phyloP scores from a whole-genome alignment of 768 basidiomycete species.

The Tubosaeta brunneosetosa region DNA sequence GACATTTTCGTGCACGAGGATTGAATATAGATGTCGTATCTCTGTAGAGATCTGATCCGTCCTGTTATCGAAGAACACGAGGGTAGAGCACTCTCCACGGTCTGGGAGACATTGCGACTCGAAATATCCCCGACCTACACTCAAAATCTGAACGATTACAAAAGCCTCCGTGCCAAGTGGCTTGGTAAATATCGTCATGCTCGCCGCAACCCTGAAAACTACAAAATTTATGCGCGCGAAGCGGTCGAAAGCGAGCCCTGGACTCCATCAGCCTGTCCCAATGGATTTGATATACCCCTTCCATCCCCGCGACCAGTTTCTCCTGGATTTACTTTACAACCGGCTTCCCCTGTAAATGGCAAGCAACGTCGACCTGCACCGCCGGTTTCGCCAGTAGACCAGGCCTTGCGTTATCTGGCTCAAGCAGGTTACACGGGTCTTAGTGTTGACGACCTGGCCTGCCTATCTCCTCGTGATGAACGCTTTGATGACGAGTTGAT shows the following conservation, averaged over 20 bases:
- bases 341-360: too few relatives aligned
- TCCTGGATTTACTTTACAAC: too few relatives aligned
- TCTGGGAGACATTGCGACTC: conserved; percentile 34
- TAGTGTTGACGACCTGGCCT: conserved; percentile 21
- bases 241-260: too few relatives aligned
- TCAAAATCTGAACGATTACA: conserved; percentile 26
- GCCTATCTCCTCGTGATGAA: conserved; percentile 21
- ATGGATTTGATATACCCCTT: too few relatives aligned
- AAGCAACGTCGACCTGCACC: too few relatives aligned
- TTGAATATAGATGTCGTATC: background rate
- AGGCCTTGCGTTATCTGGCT: conserved; percentile 27
- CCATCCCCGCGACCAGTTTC: too few relatives aligned
- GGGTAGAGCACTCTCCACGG: conserved; percentile 13
- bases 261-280: too few relatives aligned
- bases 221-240: background rate
- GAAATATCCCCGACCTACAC: conserved; percentile 41
- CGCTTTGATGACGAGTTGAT: conserved; percentile 39
- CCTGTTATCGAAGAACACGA: conserved; percentile 29
- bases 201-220: background rate
- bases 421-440: conserved; percentile 26
- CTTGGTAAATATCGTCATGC: conserved; percentile 20
- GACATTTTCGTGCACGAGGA: background rate
- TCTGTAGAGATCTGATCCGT: conserved; percentile 24
- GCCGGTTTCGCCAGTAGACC: background rate
- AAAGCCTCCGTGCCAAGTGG: conserved; percentile 23